Conservation (phyloP, 805 yeast species). For the Hanseniaspora thailandica region DNA sequence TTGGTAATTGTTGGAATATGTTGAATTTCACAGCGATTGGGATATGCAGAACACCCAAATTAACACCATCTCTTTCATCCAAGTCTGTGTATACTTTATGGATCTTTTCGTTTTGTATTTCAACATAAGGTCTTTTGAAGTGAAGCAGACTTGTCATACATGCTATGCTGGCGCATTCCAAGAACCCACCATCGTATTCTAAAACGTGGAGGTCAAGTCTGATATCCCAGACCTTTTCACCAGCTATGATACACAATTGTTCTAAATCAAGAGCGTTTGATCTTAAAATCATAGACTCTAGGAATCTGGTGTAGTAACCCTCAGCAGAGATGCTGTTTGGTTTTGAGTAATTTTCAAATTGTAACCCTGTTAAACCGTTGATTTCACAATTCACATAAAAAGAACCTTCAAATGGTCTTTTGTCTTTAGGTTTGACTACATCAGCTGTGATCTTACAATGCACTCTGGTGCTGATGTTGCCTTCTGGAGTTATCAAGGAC, state of each 20-base stretch:
- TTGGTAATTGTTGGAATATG: slow-evolving; percentile 59
- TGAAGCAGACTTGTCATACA: slow-evolving; percentile 79
- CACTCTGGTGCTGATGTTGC: slow-evolving; percentile 32
- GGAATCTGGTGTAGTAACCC: slow-evolving; percentile 61
- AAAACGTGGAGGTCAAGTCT: slow-evolving; percentile 83
- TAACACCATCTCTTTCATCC: slow-evolving; percentile 80
- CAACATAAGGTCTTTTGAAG: slow-evolving; percentile 71
- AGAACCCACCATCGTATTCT: slow-evolving; percentile 84
- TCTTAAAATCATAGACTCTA: slow-evolving; percentile 84
- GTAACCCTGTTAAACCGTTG: slow-evolving; percentile 79
- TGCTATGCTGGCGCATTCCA: slow-evolving; percentile 82
- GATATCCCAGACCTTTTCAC: slow-evolving; percentile 80
- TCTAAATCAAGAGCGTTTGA: slow-evolving; percentile 88
- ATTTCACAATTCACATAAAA: slow-evolving; percentile 77
- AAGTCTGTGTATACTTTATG: slow-evolving; percentile 36
- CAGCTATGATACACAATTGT: slow-evolving; percentile 79
- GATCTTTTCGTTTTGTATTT: slow-evolving; percentile 54
- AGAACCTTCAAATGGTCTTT: slow-evolving; percentile 86
- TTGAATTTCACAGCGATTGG: slow-evolving; percentile 85
- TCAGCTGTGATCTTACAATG: slow-evolving; percentile 52
- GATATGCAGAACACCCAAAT: slow-evolving; percentile 71
- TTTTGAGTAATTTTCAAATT: slow-evolving; percentile 55
- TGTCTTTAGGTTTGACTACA: slow-evolving; percentile 70
- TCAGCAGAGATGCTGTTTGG: slow-evolving; percentile 62
- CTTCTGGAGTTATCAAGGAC: slow-evolving; percentile 42